phyloP scores from a whole-genome alignment of 2,329 filamentous ascomycete species.

The Aspergillus novoparasiticus region DNA sequence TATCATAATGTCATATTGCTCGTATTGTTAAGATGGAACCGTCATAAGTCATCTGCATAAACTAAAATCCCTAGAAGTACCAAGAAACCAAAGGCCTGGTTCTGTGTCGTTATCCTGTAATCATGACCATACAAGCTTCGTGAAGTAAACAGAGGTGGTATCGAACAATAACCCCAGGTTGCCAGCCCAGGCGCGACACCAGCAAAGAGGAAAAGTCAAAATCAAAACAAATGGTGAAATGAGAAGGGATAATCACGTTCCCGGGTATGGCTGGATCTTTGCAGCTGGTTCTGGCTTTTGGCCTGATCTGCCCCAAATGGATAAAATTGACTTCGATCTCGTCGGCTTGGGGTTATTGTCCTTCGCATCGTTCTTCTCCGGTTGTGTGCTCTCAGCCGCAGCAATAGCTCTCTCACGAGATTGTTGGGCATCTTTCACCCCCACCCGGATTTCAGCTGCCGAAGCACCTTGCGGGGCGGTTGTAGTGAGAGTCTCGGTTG shows the following conservation, averaged over 20 bases:
- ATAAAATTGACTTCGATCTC: constrained; percentile 34
- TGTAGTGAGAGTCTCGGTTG: constrained; percentile 42
- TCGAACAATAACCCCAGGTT: not conserved
- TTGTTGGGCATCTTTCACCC: constrained; percentile 42
- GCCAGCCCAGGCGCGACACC: not conserved
- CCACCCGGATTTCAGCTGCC: constrained; percentile 41
- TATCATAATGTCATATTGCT: not conserved
- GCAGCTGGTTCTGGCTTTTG: constrained; percentile 22
- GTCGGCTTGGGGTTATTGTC: constrained; percentile 24
- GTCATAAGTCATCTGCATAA: not conserved
- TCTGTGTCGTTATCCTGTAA: not conserved
- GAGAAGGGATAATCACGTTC: constrained; percentile 29
- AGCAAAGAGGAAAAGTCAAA: not conserved
- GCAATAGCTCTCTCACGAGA: constrained; percentile 31
- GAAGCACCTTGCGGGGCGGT: constrained; percentile 45
- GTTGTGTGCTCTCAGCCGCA: constrained; percentile 14
- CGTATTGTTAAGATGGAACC: not conserved
- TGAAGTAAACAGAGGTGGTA: constrained; percentile 5
- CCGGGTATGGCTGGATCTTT: constrained; percentile 38
- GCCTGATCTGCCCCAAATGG: constrained; percentile 30
- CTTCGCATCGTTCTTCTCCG: constrained; percentile 2
- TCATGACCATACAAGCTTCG: not conserved
- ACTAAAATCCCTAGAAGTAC: not conserved
- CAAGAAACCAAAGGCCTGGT: not conserved
- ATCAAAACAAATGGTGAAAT: not conserved